Evolutionary conservation across 2,329 filamentous ascomycete genomes (phyloP).

Genomic region (Cytospora piceae): DNA sequence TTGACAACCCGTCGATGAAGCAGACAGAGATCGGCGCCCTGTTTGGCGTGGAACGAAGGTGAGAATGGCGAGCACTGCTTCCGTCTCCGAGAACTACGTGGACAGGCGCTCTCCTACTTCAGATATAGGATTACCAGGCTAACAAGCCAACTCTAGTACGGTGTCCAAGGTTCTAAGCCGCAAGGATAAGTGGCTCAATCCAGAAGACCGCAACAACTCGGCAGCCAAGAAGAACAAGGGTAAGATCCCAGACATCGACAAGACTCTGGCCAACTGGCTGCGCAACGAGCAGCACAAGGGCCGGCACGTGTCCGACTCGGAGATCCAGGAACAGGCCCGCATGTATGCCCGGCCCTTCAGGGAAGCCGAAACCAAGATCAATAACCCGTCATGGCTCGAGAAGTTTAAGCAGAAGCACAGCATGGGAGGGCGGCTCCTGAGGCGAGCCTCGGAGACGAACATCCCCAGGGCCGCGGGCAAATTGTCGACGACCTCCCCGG

Average conservation of each 20-base stretch:
- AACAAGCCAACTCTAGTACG: slow-evolving; percentile 62
- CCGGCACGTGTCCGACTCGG: slow-evolving; percentile 72
- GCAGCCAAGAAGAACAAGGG: slow-evolving; percentile 82
- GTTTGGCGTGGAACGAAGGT: slow-evolving; percentile 98
- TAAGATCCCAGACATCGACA: slow-evolving; percentile 88
- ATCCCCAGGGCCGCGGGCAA: slow-evolving; percentile 67
- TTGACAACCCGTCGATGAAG: slow-evolving; percentile 86
- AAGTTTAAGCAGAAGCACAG: slow-evolving; percentile 93
- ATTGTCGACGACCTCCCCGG: slow-evolving; percentile 57
- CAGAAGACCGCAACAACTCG: slow-evolving; percentile 77
- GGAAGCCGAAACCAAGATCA: slow-evolving; percentile 70
- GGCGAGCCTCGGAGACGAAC: slow-evolving; percentile 68
- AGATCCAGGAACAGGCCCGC: slow-evolving; percentile 81
- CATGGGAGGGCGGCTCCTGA: slow-evolving; percentile 53
- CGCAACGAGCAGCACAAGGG: slow-evolving; percentile 80
- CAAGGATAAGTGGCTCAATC: slow-evolving; percentile 90
- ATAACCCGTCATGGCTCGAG: slow-evolving; percentile 82
- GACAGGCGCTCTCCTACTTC: not conserved
- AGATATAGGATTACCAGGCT: not conserved
- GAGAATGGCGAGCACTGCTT: slow-evolving; percentile 39
- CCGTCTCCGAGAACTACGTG: not conserved
- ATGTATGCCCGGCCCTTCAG: slow-evolving; percentile 77
- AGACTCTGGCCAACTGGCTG: slow-evolving; percentile 85
- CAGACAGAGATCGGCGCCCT: slow-evolving; percentile 95
- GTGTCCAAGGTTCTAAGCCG: slow-evolving; percentile 97